Evolutionary conservation across 441 rosid genomes (phyloP).

Genomic region (Manihot esculenta): DNA sequence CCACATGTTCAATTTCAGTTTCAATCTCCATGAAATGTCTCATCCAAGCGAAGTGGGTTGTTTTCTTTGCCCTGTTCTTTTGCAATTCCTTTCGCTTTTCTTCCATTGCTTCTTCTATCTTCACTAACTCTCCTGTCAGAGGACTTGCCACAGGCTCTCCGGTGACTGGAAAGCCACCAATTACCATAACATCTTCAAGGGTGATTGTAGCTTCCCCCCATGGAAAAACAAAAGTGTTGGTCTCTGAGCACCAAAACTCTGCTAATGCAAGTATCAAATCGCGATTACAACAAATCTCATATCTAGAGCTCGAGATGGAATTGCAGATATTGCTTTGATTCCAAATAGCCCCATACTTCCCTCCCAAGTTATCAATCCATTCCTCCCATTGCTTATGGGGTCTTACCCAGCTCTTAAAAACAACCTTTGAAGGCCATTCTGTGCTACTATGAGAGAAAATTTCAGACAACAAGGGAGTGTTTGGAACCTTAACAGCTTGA

Average conservation of each 20-base stretch:
- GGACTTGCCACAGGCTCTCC: conserved; percentile 26
- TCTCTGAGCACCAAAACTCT: conserved; percentile 40
- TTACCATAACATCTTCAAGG: conserved; percentile 41
- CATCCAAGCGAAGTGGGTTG: conserved; percentile 12
- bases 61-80: not conserved
- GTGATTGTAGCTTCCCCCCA: conserved; percentile 57
- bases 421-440: conserved; percentile 7
- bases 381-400: not conserved
- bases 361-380: conserved; percentile 9
- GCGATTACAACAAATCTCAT: not conserved
- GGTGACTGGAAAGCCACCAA: conserved; percentile 33
- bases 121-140: not conserved
- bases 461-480: conserved; percentile 1
- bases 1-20: conserved; percentile 39
- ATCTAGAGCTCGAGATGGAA: conserved; percentile 29
- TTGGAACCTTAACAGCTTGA: not conserved
- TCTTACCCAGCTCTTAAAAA: not conserved
- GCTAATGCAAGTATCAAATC: conserved; percentile 30
- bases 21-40: conserved; percentile 17
- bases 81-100: not conserved
- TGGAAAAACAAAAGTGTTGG: conserved; percentile 39
- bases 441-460: not conserved
- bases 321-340: conserved; percentile 34
- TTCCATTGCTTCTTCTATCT: not conserved
- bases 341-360: conserved; percentile 30